Evolutionary conservation across 202 grass and related monocot species (phyloP).

Genomic region (Dendrocalamus latiflorus): DNA sequence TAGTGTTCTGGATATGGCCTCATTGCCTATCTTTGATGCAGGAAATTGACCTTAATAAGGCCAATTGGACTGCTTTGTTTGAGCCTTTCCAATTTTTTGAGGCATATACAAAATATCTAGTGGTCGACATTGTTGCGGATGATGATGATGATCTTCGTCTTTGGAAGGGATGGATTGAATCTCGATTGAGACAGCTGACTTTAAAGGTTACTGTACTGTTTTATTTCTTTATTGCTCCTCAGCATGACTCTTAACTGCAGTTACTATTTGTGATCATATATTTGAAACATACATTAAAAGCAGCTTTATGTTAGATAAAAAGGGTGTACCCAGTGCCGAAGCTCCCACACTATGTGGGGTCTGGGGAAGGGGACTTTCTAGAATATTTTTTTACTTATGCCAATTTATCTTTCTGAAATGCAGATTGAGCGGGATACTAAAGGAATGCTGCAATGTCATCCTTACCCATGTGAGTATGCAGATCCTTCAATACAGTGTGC

Average conservation of each 20-base stretch:
- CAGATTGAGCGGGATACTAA: no score
- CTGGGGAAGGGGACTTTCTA: no score
- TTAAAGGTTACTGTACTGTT: constrained; percentile 50
- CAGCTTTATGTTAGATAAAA: constrained; percentile 1
- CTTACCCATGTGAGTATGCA: no score
- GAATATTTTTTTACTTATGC: no score
- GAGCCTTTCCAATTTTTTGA: no score
- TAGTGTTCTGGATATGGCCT: constrained; percentile 20
- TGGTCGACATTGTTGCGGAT: constrained; percentile 68
- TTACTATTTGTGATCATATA: background rate
- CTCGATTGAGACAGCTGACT: constrained; percentile 86
- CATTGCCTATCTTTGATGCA: constrained; percentile 34
- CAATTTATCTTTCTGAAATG: constrained; percentile 29
- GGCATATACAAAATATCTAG: constrained; percentile 84
- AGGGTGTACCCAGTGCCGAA: no score
- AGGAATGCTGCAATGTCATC: no score
- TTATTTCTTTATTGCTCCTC: background rate
- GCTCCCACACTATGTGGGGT: no score
- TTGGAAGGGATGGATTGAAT: constrained; percentile 96
- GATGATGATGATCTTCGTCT: constrained; percentile 78
- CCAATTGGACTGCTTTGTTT: constrained; percentile 66
- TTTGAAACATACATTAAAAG: constrained; percentile 1
- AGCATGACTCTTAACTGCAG: background rate
- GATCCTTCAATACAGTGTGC: no score
- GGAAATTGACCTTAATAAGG: constrained; percentile 87